phyloP scores from a whole-genome alignment of 108 stramenopile genomes.

The Cyclotella kingstonii region DNA sequence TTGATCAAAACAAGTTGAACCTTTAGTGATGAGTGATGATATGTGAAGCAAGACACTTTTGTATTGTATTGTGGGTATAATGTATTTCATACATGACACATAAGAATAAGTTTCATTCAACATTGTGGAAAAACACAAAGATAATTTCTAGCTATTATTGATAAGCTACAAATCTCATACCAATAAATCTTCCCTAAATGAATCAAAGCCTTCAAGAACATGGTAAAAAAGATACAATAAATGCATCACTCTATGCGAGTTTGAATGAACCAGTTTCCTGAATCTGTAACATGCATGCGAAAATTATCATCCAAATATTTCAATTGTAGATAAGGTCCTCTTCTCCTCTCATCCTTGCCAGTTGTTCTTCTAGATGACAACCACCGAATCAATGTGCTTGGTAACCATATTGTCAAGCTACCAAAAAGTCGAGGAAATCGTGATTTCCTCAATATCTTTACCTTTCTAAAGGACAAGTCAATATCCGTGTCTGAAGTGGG shows the following conservation, averaged over 20 bases:
- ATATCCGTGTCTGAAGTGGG: conserved; percentile 16
- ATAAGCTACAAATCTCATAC: too few species aligned
- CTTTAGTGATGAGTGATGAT: too few species aligned
- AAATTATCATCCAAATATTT: conserved; percentile 38
- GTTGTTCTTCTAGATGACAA: conserved; percentile 1
- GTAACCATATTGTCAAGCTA: conserved; percentile 26
- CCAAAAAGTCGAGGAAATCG: conserved; percentile 41
- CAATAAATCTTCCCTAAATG: too few species aligned
- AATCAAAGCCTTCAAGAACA: too few species aligned
- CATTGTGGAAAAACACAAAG: too few species aligned
- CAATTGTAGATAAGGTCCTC: conserved; percentile 19
- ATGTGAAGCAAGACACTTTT: too few species aligned
- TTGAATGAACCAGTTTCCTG: conserved; percentile 42
- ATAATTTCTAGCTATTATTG: too few species aligned
- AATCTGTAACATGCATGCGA: conserved; percentile 33
- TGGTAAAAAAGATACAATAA: conserved; percentile 44
- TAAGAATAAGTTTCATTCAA: too few species aligned
- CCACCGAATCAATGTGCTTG: conserved; percentile 34
- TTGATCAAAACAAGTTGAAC: too few species aligned
- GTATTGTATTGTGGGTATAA: too few species aligned
- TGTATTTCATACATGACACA: too few species aligned
- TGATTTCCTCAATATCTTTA: conserved; percentile 37
- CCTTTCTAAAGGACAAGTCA: conserved; percentile 24
- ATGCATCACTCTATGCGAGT: conserved; percentile 77
- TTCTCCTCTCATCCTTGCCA: background rate